Percentiles rank a stretch among this genome's conserved stretches.
phyloP scores from a whole-genome alignment of 2,329 filamentous ascomycete species.

The Epichloe gansuensis region DNA sequence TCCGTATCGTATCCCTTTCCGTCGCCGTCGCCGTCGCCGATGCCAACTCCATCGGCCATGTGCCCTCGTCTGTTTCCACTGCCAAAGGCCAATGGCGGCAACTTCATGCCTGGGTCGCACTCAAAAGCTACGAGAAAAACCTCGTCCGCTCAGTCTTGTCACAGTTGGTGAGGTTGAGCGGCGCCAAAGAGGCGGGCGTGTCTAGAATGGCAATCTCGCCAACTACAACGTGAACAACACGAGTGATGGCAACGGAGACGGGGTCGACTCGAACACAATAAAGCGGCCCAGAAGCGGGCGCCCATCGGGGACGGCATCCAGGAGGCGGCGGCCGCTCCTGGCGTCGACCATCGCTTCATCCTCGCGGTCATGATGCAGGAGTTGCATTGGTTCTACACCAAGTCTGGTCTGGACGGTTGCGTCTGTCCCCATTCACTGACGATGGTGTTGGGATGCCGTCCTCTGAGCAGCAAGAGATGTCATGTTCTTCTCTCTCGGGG shows the following conservation, averaged over 20 bases:
- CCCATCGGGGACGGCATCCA: slow-evolving; percentile 22
- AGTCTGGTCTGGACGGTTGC: slow-evolving; percentile 18
- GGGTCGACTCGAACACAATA: slow-evolving; percentile 17
- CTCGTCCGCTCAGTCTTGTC: no score
- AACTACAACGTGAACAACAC: slow-evolving; percentile 6
- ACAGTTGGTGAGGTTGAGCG: no score
- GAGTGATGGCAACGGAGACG: slow-evolving; percentile 6
- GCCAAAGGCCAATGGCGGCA: no score
- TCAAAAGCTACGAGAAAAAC: no score
- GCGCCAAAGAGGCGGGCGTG: neutral
- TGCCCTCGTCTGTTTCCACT: no score
- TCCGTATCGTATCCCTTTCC: neutral
- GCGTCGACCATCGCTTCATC: slow-evolving; percentile 29
- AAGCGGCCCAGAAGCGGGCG: slow-evolving; percentile 15
- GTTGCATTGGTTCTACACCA: slow-evolving; percentile 13
- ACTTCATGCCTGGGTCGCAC: no score
- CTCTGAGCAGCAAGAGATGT: no score
- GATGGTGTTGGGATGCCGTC: slow-evolving; percentile 21
- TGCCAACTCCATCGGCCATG: neutral
- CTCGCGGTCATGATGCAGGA: slow-evolving; percentile 33
- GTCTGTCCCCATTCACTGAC: slow-evolving; percentile 28
- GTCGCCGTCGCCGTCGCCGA: neutral
- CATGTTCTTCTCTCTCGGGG: no score
- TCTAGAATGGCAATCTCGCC: neutral
- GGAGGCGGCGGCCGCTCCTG: slow-evolving; percentile 14